Evolutionary conservation across 768 basidiomycete species (phyloP).

Genomic region (Hemileccinum impolitum): DNA sequence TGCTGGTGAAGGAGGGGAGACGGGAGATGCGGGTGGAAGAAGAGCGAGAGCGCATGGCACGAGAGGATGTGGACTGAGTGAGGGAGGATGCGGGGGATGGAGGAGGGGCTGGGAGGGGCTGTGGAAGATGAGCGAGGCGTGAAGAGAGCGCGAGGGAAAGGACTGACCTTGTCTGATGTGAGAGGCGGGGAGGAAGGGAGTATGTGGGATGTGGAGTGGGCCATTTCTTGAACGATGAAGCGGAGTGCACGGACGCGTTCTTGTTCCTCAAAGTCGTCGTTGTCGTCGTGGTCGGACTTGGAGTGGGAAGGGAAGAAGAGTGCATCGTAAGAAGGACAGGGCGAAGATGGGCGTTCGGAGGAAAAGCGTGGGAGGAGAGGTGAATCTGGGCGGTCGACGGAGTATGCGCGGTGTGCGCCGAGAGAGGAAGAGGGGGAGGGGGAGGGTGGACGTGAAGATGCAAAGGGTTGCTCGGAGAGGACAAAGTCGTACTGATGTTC

Average conservation of each 20-base stretch:
- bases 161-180: conserved; percentile 13
- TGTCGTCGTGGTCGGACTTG: conserved; percentile 3
- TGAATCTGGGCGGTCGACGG: conserved; percentile 28
- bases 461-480: conserved; percentile 21
- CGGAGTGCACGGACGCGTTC: conserved; percentile 35
- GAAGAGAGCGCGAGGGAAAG: not conserved
- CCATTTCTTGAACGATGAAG: conserved; percentile 37
- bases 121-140: not conserved
- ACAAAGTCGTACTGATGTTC: conserved; percentile 37
- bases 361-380: conserved; percentile 29
- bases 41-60: conserved; percentile 28
- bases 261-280: conserved; percentile 20
- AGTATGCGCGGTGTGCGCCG: conserved; percentile 21
- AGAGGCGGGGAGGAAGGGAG: conserved; percentile 1
- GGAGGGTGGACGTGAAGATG: conserved; percentile 18
- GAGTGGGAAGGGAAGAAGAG: conserved; percentile 30
- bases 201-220: conserved; percentile 18
- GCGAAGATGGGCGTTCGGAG: conserved; percentile 21
- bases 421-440: conserved; percentile 33
- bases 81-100: conserved; percentile 28
- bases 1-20: conserved; percentile 32
- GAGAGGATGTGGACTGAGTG: conserved; percentile 26
- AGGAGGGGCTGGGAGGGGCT: conserved; percentile 23
- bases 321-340: conserved; percentile 32
- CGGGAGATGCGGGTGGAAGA: conserved; percentile 31